phyloP scores from a whole-genome alignment of 2,329 filamentous ascomycete genomes.

The Didymella arachidicola region DNA sequence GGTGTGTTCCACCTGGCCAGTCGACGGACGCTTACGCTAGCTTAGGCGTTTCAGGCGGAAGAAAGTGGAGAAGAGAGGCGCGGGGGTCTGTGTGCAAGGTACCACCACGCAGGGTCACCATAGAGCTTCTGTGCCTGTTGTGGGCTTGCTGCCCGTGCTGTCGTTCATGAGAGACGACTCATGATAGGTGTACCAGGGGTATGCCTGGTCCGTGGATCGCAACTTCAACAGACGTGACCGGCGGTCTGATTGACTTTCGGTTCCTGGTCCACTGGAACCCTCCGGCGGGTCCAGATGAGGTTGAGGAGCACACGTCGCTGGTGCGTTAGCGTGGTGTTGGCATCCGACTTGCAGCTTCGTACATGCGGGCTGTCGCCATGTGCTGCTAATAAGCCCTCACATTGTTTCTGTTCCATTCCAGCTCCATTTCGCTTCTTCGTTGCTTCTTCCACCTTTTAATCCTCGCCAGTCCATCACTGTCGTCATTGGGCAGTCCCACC shows the following conservation, averaged over 20 bases:
- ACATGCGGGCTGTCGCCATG: slow-evolving; percentile 30
- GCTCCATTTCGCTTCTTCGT: slow-evolving; percentile 12
- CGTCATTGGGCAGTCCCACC: slow-evolving; percentile 20
- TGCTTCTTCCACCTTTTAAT: slow-evolving; percentile 14
- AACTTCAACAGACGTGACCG: slow-evolving; percentile 11
- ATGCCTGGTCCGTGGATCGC: slow-evolving; percentile 8
- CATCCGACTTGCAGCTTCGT: slow-evolving; percentile 23
- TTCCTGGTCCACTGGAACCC: slow-evolving; percentile 23
- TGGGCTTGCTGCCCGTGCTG: slow-evolving; percentile 10
- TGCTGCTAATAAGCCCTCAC: slow-evolving; percentile 25
- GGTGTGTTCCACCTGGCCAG: slow-evolving; percentile 34
- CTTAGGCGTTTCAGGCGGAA: slow-evolving; percentile 5
- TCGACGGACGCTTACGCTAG: neutral
- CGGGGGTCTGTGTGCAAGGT: slow-evolving; percentile 24
- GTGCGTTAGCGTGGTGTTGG: slow-evolving; percentile 29
- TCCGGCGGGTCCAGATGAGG: slow-evolving; percentile 23
- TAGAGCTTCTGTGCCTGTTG: slow-evolving; percentile 11
- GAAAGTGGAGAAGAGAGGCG: slow-evolving; percentile 25
- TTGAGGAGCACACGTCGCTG: slow-evolving; percentile 26
- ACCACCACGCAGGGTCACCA: slow-evolving; percentile 29
- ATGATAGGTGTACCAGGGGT: slow-evolving; percentile 11
- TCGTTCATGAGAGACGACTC: slow-evolving; percentile 8
- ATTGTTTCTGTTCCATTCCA: slow-evolving; percentile 21
- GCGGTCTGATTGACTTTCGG: slow-evolving; percentile 23
- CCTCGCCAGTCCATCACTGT: slow-evolving; percentile 10